Base-by-base conservation (phyloP, 1,284 basidiomycete genomes). In the Puccinia brachypodii region DNA sequence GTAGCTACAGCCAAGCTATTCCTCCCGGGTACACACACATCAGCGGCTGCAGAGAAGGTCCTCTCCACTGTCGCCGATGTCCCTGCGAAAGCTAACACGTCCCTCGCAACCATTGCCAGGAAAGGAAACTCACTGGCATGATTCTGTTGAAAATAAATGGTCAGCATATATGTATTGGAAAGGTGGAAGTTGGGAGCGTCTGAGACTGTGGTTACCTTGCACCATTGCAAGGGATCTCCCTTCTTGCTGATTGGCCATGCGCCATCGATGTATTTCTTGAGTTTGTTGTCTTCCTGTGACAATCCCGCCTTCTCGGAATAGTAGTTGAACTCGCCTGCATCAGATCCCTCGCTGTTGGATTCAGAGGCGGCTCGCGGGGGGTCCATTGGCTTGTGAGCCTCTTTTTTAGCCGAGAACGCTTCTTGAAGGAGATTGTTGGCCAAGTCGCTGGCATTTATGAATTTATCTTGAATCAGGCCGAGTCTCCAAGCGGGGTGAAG, bases 401-500 rank as follows among this genome's bases (percentile, higher is more conserved):
- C 36, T 8, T 13, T 9, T 44, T 69, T 69, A 4, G 31, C 38
- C 22, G 40, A 1, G 22, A 44, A 42, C 11, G 38, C 42, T 3
- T 6, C 40, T 42, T 44, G 22, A 6, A 69, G 38, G n/a, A 69
- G 66, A 1, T 69, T 13, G 6, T 40, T 3, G 13, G 40, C 16
- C 2, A n/a, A 16, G 8, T 69, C 40, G 8, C 13, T 8, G 38
- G n/a, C 13, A 22, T 44, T 38, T 1, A 22, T 9, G n/a, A 22
- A 69, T 47, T 47, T n/a, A n/a, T 69, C n/a, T 3, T n/a, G 25
- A 7, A 69, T 42, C 4, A 69, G n/a, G 3, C 3, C 16, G 2
- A 69, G 66, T 33, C 66, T 69, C 66, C 66, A 69, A 6, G 66
- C 66, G 4, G 42, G 66, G 66, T 69, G 66, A 42, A 69, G 25